Base-by-base conservation (phyloP, 148 eudicot genomes). In the Oxyria digyna region DNA sequence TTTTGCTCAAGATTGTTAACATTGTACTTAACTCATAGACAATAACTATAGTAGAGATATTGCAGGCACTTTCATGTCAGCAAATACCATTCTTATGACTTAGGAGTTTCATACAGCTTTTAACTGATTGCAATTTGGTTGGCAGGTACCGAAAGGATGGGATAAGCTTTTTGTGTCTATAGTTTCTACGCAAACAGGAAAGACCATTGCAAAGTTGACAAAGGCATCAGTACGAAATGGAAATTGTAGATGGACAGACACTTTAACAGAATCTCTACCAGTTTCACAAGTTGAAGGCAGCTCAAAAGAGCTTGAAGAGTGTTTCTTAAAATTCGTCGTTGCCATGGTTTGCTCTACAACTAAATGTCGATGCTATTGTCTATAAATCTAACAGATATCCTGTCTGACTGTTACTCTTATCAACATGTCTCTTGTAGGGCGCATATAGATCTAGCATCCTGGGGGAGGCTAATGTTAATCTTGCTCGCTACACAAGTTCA, bases 121-220 rank as follows among this genome's bases (percentile, higher is more conserved):
- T 55, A n/a, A 63, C 35, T 11, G 32, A 55, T 18, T 5, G 42
- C 43, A 64, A 64, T 32, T 68, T 65, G 31, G 17, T 62, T 59
- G 71, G 64, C 81, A 89, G 96, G 91, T 87, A 65, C 96, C 96
- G 2, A 87, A 83, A 78, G 96, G 96, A 73, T 89, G 91, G 96
- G 96, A 89, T 73, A 89, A 78, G 77, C 86, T 89, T 52, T 78
- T 75, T 29, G 77, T 89, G 63, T 78, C 82, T 59, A 67, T 85
- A 21, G 74, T 78, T 46, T 82, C 85, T 35, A 72, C 67, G 42
- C 89, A 87, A 78, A 85, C 89, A 55, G 96, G 91, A 63, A 89
- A 81, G 78, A 78, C 85, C 14, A 67, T 85, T 40, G 73, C 73
- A 24, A 89, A 87, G 67, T 77, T 82, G 27, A 82, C 80, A 38